These are phyloP conservation scores for Ramaria sp. DNA, from an alignment of 768 basidiomycete species.

Conservation along the genomic window DNA sequence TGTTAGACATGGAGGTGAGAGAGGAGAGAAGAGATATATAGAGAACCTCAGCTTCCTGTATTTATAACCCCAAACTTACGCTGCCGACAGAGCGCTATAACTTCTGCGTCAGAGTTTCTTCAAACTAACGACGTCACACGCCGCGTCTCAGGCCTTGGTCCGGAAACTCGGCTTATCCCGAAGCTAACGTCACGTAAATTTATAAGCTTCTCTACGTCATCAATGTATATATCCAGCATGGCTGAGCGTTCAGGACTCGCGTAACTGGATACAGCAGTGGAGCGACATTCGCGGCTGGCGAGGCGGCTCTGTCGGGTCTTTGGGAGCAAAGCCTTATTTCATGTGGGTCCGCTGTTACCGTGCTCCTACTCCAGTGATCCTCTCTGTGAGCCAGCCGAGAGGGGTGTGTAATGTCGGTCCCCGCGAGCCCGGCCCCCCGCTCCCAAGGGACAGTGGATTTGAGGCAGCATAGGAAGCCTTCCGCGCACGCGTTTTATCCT, in stretches of 20 bases:
- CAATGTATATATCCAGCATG: too few species aligned
- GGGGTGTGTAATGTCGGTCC: slow-evolving; percentile 57
- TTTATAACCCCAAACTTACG: not conserved
- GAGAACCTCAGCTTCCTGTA: not conserved
- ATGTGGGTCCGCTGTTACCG: slow-evolving; percentile 18
- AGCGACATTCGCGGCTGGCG: too few species aligned
- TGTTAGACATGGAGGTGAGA: not conserved
- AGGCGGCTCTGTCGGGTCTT: too few species aligned
- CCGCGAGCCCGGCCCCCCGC: slow-evolving; percentile 44
- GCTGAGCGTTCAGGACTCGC: too few species aligned
- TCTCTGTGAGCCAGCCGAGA: slow-evolving; percentile 70
- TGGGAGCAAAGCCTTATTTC: too few species aligned
- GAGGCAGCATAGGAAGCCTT: slow-evolving; percentile 74
- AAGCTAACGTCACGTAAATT: too few species aligned
- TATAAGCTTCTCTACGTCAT: too few species aligned
- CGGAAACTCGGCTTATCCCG: not conserved
- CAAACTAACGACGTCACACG: not conserved
- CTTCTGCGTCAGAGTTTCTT: not conserved
- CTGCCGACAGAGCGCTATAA: not conserved
- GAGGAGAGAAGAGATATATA: not conserved
- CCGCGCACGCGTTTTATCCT: slow-evolving; percentile 56
- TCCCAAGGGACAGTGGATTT: slow-evolving; percentile 69
- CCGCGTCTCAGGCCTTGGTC: not conserved
- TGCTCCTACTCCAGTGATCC: slow-evolving; percentile 55
- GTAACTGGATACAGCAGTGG: too few species aligned